phyloP scores from a whole-genome alignment of 169 alveolate genomes.

The Cryptosporidium andersoni region DNA sequence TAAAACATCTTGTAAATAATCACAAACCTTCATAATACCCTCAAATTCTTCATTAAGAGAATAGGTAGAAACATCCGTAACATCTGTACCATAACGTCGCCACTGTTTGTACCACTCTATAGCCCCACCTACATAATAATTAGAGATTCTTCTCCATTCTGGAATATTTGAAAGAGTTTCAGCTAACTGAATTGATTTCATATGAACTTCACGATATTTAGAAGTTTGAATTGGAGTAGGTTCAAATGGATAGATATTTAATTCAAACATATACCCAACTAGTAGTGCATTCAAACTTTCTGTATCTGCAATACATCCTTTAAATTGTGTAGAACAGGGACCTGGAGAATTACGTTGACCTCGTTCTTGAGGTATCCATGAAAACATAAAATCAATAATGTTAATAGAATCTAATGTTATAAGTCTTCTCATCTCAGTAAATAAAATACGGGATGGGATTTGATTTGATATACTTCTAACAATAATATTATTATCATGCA shows the following conservation, averaged over 20 bases:
- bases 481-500: conserved; percentile 56
- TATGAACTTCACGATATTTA: conserved; percentile 9
- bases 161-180: conserved; percentile 29
- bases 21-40: conserved; percentile 67
- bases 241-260: conserved; percentile 51
- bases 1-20: conserved; percentile 32
- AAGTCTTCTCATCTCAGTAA: conserved; percentile 35
- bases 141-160: conserved; percentile 69
- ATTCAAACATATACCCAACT: conserved; percentile 31
- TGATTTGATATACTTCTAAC: conserved; percentile 8
- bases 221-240: conserved; percentile 31
- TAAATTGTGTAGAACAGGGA: conserved; percentile 32
- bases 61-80: conserved; percentile 11
- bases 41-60: conserved; percentile 65
- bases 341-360: conserved; percentile 38
- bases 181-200: conserved; percentile 17
- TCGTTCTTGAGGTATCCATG: conserved; percentile 53
- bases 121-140: conserved; percentile 47
- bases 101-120: conserved; percentile 56
- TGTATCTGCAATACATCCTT: conserved; percentile 33
- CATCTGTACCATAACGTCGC: conserved; percentile 19
- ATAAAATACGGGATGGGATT: conserved; percentile 24
- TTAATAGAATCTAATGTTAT: conserved; percentile 39
- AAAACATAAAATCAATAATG: conserved; percentile 52
- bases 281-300: conserved; percentile 54